Evolutionary conservation across 352 stramenopile species (phyloP).

Genomic region (Phytophthora fragariaefolia): DNA sequence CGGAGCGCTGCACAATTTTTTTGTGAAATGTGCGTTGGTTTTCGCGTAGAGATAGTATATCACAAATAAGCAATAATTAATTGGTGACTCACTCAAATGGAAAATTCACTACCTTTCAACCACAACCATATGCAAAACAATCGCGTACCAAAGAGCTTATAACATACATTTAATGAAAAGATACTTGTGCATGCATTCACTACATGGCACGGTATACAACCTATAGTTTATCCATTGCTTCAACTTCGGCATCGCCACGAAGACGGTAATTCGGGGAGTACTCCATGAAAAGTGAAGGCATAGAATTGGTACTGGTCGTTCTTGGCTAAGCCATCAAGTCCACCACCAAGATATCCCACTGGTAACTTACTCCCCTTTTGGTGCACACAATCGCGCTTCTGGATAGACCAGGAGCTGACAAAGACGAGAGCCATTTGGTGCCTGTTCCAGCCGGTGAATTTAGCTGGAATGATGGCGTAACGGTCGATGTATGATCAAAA

Average conservation of each 20-base stretch:
- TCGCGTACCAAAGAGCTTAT: neutral
- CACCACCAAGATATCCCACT: conserved; percentile 45
- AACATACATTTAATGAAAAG: neutral
- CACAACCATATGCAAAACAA: neutral
- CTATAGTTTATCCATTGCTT: conserved; percentile 22
- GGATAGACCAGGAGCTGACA: conserved; percentile 35
- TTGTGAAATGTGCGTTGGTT: neutral
- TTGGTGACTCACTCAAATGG: conserved; percentile 1
- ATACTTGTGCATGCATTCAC: neutral
- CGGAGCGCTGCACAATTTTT: conserved; percentile 13
- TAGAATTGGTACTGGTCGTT: conserved; percentile 45
- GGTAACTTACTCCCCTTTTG: conserved; percentile 35
- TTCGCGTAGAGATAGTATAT: neutral
- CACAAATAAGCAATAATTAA: conserved; percentile 3
- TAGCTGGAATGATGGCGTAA: conserved; percentile 40
- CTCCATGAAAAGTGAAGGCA: conserved; percentile 36
- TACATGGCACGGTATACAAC: conserved; percentile 2
- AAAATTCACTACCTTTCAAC: neutral
- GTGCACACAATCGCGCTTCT: conserved; percentile 40
- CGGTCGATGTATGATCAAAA: conserved; percentile 18
- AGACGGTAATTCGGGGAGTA: conserved; percentile 33
- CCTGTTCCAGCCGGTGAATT: conserved; percentile 33
- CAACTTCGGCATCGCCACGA: conserved; percentile 24
- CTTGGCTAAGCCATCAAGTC: conserved; percentile 35
- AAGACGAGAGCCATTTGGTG: conserved; percentile 44